Evolutionary conservation across 352 stramenopile species (phyloP), one percentile per base, ranked within the genome.

Genomic region (Phytophthora pseudosyringae): DNA sequence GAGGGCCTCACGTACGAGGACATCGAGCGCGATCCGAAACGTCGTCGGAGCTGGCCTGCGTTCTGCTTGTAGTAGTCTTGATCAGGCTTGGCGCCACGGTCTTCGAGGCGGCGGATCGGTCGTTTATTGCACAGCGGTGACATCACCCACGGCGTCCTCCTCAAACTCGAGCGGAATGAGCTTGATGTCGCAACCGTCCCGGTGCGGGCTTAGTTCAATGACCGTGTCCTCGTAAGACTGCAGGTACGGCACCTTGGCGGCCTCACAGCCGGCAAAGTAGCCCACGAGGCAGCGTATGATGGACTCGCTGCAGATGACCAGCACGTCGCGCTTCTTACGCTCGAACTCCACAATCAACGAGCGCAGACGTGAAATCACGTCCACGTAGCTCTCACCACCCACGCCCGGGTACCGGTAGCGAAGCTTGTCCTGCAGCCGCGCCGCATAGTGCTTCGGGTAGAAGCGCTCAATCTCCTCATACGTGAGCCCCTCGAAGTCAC

Each of bases 331-430:
- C 70, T 94, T 96, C 72, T 96, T 94, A 66, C 89, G 86, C 54
- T 94, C 87, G 47, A 98, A 94, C 76, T 97, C 93, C 33, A 98
- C 93, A 46, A 98, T 96, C 35, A 98, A 76, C 48, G 91, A 95
- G 2, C 90, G 80, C 45, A 98, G 62, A 13, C 94, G 86, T 26
- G 93, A 93, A 69, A 98, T 98, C 31, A 98, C 84, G 65, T 98
- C 94, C 55, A 97, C 81, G 71, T 98, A 98, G 56, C 89, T 97
- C 70, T 98, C 94, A 10, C 93, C 94, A 2, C 93, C 93, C 8
- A 94, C 90, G 25, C 93, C 93, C 0, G 94, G 82, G 62, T 95
- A 95, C 5, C 94, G 78, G 66, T 97, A 98, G 10, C 83, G 83
- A 21, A 98, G 80, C 65, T 98, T 98, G 76, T 98, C 89, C 41